These are phyloP conservation scores for Neonectria neomacrospora DNA, from an alignment of 2,329 filamentous ascomycete genomes.

Conservation along the genomic window DNA sequence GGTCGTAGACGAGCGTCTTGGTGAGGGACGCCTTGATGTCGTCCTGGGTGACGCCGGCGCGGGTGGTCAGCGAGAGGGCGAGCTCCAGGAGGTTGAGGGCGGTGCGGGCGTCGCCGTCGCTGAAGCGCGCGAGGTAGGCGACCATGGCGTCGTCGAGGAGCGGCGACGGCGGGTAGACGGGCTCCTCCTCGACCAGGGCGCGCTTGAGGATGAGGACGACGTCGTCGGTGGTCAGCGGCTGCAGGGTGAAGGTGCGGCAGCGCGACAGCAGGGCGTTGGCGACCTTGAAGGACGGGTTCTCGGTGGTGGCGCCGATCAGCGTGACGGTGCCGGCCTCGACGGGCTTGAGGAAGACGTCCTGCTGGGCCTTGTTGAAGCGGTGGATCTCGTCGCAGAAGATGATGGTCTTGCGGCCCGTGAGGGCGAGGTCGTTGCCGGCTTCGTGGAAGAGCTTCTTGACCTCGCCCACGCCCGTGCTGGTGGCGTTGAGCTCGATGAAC, in stretches of 20 bases:
- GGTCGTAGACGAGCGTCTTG: constrained; percentile 93
- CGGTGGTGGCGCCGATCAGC: constrained; percentile 93
- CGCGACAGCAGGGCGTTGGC: constrained; percentile 87
- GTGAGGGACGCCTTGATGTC: constrained; percentile 86
- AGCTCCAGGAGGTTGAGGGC: constrained; percentile 93
- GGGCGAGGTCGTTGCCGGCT: constrained; percentile 78
- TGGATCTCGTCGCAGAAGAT: constrained; percentile 99
- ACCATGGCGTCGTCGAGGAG: constrained; percentile 83
- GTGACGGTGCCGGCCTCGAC: constrained; percentile 93
- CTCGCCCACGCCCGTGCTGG: constrained; percentile 85
- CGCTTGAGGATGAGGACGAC: constrained; percentile 78
- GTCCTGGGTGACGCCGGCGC: constrained; percentile 74
- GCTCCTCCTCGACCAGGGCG: constrained; percentile 74
- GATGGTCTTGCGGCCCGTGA: constrained; percentile 92
- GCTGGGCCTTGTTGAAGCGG: constrained; percentile 89
- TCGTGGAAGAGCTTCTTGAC: constrained; percentile 93
- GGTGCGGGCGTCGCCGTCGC: constrained; percentile 92
- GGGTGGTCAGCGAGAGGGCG: constrained; percentile 75
- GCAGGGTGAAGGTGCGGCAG: constrained; percentile 89
- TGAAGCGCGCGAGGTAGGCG: constrained; percentile 83
- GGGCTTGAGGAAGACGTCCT: constrained; percentile 93
- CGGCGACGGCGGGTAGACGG: constrained; percentile 54
- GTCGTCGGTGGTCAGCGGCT: constrained; percentile 77
- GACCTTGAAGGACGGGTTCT: constrained; percentile 96
- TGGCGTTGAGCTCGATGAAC: constrained; percentile 97